Conservation (phyloP, 148 eudicot species). For the Diospyros lotus region DNA sequence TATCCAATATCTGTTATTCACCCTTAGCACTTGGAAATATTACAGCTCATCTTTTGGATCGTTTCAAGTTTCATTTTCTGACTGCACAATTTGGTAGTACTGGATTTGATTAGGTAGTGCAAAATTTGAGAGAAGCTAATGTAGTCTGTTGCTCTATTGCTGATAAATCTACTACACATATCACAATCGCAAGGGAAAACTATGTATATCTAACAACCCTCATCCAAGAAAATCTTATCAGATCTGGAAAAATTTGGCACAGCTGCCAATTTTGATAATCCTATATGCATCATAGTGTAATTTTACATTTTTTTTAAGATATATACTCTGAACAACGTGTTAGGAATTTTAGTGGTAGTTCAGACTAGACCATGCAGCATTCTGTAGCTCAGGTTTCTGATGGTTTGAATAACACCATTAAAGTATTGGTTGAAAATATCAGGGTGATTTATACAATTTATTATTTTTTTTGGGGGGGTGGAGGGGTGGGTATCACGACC, state of each 20-base stretch:
- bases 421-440: no score
- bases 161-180: no score
- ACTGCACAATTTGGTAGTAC: neutral
- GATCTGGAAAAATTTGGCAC: neutral
- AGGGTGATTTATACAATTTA: no score
- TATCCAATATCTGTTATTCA: neutral
- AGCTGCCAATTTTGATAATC: neutral
- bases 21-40: neutral
- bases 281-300: no score
- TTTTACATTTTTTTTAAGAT: no score
- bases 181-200: no score
- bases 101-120: neutral
- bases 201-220: neutral
- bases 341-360: neutral
- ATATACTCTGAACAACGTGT: neutral
- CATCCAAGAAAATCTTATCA: neutral
- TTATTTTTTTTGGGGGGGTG: no score
- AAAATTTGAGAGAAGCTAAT: neutral
- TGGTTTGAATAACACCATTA: no score
- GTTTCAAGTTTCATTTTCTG: constrained; percentile 7
- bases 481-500: no score
- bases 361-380: no score
- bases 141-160: constrained; percentile 3
- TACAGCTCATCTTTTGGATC: neutral
- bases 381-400: no score